phyloP scores from a whole-genome alignment of 2,329 filamentous ascomycete genomes.

The Venturia asperata region DNA sequence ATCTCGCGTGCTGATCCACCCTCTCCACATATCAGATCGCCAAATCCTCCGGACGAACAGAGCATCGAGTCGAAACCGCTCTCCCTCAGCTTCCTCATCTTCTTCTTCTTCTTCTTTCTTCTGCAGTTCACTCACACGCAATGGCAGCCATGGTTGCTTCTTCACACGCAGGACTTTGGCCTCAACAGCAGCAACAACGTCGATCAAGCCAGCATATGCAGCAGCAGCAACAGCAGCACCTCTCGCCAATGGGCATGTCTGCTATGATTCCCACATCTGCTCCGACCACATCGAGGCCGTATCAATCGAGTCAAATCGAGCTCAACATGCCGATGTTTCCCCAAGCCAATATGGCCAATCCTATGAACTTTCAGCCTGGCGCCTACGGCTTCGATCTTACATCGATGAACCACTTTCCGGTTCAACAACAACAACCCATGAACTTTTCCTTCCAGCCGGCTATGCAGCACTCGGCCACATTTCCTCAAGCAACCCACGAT shows the following conservation, averaged over 20 bases:
- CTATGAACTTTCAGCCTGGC: slow-evolving; percentile 33
- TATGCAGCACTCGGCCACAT: slow-evolving; percentile 27
- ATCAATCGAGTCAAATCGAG: slow-evolving; percentile 30
- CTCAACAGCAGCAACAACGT: slow-evolving; percentile 23
- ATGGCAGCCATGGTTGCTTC: slow-evolving; percentile 34
- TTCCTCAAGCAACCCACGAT: slow-evolving; percentile 22
- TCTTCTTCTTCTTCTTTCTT: background rate
- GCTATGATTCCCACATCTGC: slow-evolving; percentile 22
- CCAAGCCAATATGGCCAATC: slow-evolving; percentile 26
- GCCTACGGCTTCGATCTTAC: slow-evolving; percentile 31
- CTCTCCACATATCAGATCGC: slow-evolving; percentile 8
- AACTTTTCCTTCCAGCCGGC: slow-evolving; percentile 27
- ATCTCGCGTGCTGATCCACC: slow-evolving; percentile 3
- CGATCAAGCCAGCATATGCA: slow-evolving; percentile 21
- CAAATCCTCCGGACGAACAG: slow-evolving; percentile 6
- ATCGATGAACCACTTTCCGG: slow-evolving; percentile 31
- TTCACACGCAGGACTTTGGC: slow-evolving; percentile 32
- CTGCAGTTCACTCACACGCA: background rate
- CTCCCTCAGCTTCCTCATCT: too few relatives aligned
- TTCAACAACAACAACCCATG: slow-evolving; percentile 28
- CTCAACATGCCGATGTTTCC: slow-evolving; percentile 32
- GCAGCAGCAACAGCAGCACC: slow-evolving; percentile 23
- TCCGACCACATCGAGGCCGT: slow-evolving; percentile 27
- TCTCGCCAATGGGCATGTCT: slow-evolving; percentile 16
- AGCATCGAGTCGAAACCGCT: background rate